Percentiles rank a stretch among this genome's conserved stretches.
These are phyloP conservation scores for Calcarisporium arbuscula DNA, from an alignment of 2,329 filamentous ascomycete genomes.

Conservation along the genomic window DNA sequence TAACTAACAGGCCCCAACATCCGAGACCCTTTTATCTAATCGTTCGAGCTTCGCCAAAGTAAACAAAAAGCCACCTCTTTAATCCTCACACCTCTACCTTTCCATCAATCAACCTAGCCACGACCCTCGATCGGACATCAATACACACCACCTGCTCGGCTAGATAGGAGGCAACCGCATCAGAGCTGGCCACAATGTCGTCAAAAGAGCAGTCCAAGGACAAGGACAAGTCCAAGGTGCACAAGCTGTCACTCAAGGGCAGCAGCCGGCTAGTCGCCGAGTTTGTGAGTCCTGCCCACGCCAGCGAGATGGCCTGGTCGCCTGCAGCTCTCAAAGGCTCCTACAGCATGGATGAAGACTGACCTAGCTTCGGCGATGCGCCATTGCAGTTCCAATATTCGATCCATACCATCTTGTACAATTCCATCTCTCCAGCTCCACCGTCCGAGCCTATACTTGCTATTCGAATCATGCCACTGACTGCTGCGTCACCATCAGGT, in stretches of 20 bases:
- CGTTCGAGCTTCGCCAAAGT: too few relatives aligned
- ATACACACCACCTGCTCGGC: not conserved
- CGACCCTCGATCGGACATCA: too few relatives aligned
- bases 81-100: too few relatives aligned
- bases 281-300: conserved; percentile 53
- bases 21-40: too few relatives aligned
- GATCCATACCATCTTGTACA: conserved; percentile 90
- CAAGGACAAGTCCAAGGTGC: conserved; percentile 77
- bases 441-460: not conserved
- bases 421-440: not conserved
- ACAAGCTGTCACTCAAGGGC: conserved; percentile 88
- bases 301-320: too few relatives aligned
- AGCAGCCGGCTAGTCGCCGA: conserved; percentile 83
- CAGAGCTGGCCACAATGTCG: conserved; percentile 20
- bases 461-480: conserved; percentile 6
- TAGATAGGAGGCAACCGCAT: too few relatives aligned
- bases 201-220: conserved; percentile 29
- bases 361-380: conserved; percentile 12
- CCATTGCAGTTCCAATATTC: conserved; percentile 80
- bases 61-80: too few relatives aligned
- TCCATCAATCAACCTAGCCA: too few relatives aligned
- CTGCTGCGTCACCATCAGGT: conserved; percentile 43
- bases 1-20: too few relatives aligned
- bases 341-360: too few relatives aligned
- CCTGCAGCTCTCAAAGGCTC: too few relatives aligned